phyloP scores from a whole-genome alignment of 306 rosid species.

The Macrotyloma uniflorum region DNA sequence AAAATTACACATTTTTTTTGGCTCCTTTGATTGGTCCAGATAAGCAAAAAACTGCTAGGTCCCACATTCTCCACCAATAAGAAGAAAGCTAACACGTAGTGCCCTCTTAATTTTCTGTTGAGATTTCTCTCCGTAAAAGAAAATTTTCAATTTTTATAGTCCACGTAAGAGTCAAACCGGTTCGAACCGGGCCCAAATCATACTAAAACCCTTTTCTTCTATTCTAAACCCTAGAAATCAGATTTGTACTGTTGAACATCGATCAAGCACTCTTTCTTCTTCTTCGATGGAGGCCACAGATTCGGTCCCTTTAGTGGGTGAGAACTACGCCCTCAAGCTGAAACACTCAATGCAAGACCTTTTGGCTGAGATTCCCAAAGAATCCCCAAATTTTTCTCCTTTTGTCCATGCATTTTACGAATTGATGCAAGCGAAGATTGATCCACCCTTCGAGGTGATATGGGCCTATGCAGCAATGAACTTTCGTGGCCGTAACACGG shows the following conservation, averaged over 20 bases:
- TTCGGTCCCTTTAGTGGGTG: constrained; percentile 41
- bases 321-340: constrained; percentile 50
- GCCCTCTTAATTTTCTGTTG: background rate
- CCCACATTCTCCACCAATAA: constrained; percentile 55
- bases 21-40: constrained; percentile 49
- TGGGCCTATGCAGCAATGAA: constrained; percentile 68
- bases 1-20: constrained; percentile 16
- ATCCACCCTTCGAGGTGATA: constrained; percentile 70
- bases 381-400: constrained; percentile 38
- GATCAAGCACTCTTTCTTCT: constrained; percentile 22
- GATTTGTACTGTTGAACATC: background rate
- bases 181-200: constrained; percentile 3
- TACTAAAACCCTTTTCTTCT: constrained; percentile 18
- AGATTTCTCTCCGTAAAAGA: background rate
- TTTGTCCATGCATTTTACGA: constrained; percentile 47
- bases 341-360: constrained; percentile 54
- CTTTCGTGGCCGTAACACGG: constrained; percentile 42
- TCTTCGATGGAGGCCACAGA: constrained; percentile 30
- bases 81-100: constrained; percentile 54
- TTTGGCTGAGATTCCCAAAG: constrained; percentile 46
- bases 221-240: constrained; percentile 43
- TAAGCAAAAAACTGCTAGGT: constrained; percentile 1
- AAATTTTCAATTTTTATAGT: constrained; percentile 1
- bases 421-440: constrained; percentile 62
- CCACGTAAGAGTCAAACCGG: constrained; percentile 34